Percentiles rank a stretch among this genome's conserved stretches.
Evolutionary conservation across 2,329 filamentous ascomycete species (phyloP).

Genomic region (Colletotrichum euphorbiae): DNA sequence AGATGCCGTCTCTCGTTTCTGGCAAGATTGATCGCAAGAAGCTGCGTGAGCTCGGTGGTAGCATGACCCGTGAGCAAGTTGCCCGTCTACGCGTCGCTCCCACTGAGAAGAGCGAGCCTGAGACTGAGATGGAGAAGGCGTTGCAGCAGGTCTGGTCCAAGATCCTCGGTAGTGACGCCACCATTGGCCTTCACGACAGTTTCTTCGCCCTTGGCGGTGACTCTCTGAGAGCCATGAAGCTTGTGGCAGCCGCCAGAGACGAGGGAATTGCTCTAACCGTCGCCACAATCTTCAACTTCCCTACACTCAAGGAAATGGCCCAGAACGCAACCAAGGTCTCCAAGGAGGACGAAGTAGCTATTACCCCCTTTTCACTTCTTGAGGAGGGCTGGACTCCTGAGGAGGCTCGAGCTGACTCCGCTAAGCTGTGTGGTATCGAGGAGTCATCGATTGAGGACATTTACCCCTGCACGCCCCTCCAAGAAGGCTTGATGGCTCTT

Average conservation of each 20-base stretch:
- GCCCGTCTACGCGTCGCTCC: constrained; percentile 48
- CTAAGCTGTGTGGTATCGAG: constrained; percentile 54
- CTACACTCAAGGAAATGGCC: constrained; percentile 58
- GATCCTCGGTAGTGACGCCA: constrained; percentile 50
- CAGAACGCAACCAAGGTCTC: constrained; percentile 46
- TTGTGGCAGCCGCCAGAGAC: constrained; percentile 57
- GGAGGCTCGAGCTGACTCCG: constrained; percentile 51
- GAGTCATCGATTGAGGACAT: constrained; percentile 58
- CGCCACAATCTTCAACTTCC: constrained; percentile 58
- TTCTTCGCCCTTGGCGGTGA: constrained; percentile 64
- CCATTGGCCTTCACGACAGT: constrained; percentile 53
- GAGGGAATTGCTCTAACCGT: constrained; percentile 56
- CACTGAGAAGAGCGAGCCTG: constrained; percentile 50
- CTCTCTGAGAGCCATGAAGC: constrained; percentile 63
- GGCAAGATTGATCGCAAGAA: constrained; percentile 63
- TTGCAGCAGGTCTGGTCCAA: constrained; percentile 53
- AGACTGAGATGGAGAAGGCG: constrained; percentile 53
- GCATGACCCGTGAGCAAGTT: constrained; percentile 55
- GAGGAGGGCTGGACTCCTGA: constrained; percentile 48
- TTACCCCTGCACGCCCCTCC: constrained; percentile 66
- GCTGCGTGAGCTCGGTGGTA: constrained; percentile 57
- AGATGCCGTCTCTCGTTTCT: constrained; percentile 61
- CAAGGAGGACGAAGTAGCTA: constrained; percentile 36
- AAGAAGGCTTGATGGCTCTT: constrained; percentile 66
- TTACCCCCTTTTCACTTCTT: constrained; percentile 55